These are phyloP conservation scores for Kockiozyma suomiensis DNA, from an alignment of 805 yeast species.

Conservation along the genomic window DNA sequence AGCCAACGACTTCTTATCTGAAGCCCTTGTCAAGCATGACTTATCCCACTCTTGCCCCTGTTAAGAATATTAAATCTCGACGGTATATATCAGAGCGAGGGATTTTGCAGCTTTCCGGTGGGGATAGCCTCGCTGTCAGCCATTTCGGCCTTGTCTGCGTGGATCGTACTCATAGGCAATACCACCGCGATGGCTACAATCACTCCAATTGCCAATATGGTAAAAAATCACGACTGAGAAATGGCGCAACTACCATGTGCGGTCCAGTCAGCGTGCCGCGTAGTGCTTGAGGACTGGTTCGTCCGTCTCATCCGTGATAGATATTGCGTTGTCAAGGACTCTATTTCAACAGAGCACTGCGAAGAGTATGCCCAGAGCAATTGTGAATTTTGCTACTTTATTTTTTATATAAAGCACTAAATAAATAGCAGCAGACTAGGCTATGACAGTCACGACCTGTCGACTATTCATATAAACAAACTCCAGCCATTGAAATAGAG, in stretches of 20 bases:
- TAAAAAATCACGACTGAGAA: constrained; percentile 3
- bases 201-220: not conserved
- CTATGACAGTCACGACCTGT: constrained; percentile 19
- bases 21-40: too few relatives aligned
- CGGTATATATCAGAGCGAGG: not conserved
- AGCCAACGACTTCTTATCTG: too few relatives aligned
- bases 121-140: too few relatives aligned
- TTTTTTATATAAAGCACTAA: constrained; percentile 8
- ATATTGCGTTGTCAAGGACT: constrained; percentile 25
- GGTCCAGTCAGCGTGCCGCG: constrained; percentile 12
- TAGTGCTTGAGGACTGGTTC: constrained; percentile 22
- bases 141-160: too few relatives aligned
- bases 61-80: too few relatives aligned
- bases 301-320: constrained; percentile 24
- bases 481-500: constrained; percentile 15
- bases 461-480: constrained; percentile 11
- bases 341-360: constrained; percentile 22
- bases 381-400: constrained; percentile 17
- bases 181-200: not conserved
- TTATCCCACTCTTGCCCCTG: too few relatives aligned
- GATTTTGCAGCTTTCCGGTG: not conserved
- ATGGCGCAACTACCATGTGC: constrained; percentile 19
- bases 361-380: constrained; percentile 14
- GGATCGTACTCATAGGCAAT: too few relatives aligned
- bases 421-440: constrained; percentile 23